Evolutionary conservation across 495 filamentous ascomycete species (phyloP), one percentile per base, ranked within the genome.

Genomic region (Elaphomyces granulatus): DNA sequence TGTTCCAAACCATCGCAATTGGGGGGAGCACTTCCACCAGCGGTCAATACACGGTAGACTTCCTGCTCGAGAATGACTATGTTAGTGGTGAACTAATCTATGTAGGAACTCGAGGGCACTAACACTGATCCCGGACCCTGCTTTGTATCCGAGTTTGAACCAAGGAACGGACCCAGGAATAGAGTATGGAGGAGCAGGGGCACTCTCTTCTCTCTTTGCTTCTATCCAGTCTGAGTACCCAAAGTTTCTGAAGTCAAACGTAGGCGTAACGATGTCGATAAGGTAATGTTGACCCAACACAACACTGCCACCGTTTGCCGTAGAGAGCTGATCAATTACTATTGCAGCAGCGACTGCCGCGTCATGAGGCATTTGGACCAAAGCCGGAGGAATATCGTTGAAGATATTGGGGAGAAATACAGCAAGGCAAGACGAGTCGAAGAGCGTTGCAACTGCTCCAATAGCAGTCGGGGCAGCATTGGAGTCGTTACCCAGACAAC

Each of bases 21-120:
- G 12, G 58, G 36, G 34, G 68, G 65, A 4, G 71, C 38, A 20
- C 47, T 50, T 15, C 81, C 81, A 14, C 75, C 75, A 10, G 72
- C 73, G 1, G 80, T 85, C 40, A 72, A 53, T n/a, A 85, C 72
- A 21, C 81, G 70, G 51, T 83, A 85, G 2, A 83, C 75, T 28
- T 68, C 52, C 44, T 60, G n/a, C n/a, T n/a, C n/a, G n/a, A n/a
- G n/a, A n/a, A n/a, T n/a, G n/a, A n/a, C n/a, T n/a, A n/a, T n/a
- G n/a, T 31, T 65, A 36, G 10, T 15, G 35, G 51, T n/a, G 46
- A 34, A 10, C n/a, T 39, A 14, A 15, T 33, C 30, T 34, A 14
- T 30, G 6, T 34, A 23, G 15, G n/a, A 20, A 37, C n/a, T 31
- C 12, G 20, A 23, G 15, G 32, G 21, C 9, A 0, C 55, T 49